Evolutionary conservation across 352 stramenopile genomes (phyloP).

Genomic region (Globisporangium alternatum): DNA sequence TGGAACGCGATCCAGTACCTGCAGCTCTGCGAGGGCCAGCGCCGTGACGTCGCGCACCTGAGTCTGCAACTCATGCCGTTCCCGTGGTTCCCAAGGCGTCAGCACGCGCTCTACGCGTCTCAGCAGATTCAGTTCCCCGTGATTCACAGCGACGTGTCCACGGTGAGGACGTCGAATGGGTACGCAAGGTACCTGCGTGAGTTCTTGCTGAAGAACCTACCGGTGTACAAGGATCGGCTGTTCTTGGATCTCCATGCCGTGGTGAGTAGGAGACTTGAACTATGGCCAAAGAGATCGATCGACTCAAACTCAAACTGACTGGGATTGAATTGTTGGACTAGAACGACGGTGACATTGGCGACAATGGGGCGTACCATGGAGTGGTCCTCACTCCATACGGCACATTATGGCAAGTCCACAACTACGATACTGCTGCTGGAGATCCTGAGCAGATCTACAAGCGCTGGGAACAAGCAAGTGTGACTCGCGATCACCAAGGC

Average conservation of each 20-base stretch:
- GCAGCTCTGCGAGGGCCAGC: slow-evolving; percentile 50
- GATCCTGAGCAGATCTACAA: slow-evolving; percentile 16
- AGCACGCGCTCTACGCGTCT: slow-evolving; percentile 34
- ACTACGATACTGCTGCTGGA: slow-evolving; percentile 3
- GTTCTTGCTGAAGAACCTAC: slow-evolving; percentile 42
- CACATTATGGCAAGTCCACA: slow-evolving; percentile 42
- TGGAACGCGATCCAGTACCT: slow-evolving; percentile 82
- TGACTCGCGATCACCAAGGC: not conserved
- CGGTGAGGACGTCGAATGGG: slow-evolving; percentile 26
- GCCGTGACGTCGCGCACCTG: slow-evolving; percentile 60
- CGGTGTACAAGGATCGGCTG: slow-evolving; percentile 19
- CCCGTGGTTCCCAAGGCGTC: slow-evolving; percentile 58
- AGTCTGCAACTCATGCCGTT: slow-evolving; percentile 84
- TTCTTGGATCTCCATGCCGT: slow-evolving; percentile 64
- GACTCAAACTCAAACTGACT: not conserved
- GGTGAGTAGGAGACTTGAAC: slow-evolving; percentile 14
- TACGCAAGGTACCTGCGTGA: slow-evolving; percentile 41
- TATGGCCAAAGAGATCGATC: not conserved
- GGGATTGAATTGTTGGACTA: slow-evolving; percentile 8
- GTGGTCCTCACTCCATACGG: slow-evolving; percentile 40
- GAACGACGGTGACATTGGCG: slow-evolving; percentile 42
- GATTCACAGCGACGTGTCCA: slow-evolving; percentile 34
- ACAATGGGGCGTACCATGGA: slow-evolving; percentile 34
- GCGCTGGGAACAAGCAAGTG: slow-evolving; percentile 17
- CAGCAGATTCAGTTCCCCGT: slow-evolving; percentile 31